Evolutionary conservation across 2,329 filamentous ascomycete genomes (phyloP).

Genomic region (Talaromyces sp.): DNA sequence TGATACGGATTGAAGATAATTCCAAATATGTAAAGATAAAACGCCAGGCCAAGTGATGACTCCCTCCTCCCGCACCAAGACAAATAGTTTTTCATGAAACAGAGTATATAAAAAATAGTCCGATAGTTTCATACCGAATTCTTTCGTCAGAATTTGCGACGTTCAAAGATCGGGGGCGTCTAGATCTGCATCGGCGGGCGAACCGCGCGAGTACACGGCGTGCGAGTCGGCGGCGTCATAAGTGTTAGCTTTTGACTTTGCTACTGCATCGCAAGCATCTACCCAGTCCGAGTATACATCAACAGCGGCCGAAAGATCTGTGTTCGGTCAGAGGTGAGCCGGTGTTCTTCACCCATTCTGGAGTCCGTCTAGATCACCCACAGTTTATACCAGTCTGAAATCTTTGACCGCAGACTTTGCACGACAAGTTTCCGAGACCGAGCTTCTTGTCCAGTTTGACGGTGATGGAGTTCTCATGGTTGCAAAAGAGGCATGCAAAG

Average conservation of each 20-base stretch:
- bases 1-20: conserved; percentile 7
- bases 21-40: conserved; percentile 7
- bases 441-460: conserved; percentile 93
- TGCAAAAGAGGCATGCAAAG: conserved; percentile 98
- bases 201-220: conserved; percentile 11
- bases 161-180: conserved; percentile 9
- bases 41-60: conserved; percentile 13
- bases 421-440: conserved; percentile 77
- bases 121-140: not conserved
- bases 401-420: conserved; percentile 88
- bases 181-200: conserved; percentile 14
- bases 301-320: conserved; percentile 83
- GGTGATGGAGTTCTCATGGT: conserved; percentile 87
- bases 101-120: not conserved
- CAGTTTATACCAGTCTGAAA: conserved; percentile 94
- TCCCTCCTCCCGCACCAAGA: conserved; percentile 10
- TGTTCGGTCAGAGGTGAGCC: not conserved
- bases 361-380: conserved; percentile 45
- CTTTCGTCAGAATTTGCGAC: not conserved
- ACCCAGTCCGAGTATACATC: conserved; percentile 99
- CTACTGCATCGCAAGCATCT: conserved; percentile 78
- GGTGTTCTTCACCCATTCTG: not conserved
- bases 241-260: conserved; percentile 54
- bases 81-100: not conserved
- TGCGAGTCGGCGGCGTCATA: conserved; percentile 27